Conservation (phyloP, 306 rosid species). For the Rosa persica region DNA sequence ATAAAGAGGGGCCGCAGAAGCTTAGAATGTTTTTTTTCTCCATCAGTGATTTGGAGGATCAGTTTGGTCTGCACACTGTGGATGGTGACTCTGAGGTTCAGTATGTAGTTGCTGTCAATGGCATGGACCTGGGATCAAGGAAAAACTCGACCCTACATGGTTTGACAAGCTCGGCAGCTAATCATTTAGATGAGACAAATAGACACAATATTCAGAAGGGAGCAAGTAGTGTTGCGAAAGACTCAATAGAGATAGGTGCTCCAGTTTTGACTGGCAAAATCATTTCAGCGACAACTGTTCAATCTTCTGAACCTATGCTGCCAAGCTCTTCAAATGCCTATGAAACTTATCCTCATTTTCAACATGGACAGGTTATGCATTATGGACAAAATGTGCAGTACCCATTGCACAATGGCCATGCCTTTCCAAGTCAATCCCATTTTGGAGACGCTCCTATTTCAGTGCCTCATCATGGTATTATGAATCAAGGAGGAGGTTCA, state of each 20-base stretch:
- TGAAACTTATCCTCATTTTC: constrained; percentile 36
- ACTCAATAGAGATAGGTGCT: constrained; percentile 31
- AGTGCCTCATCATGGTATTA: constrained; percentile 41
- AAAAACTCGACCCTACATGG: constrained; percentile 42
- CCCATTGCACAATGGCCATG: constrained; percentile 42
- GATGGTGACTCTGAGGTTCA: constrained; percentile 71
- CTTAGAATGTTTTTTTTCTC: constrained; percentile 74
- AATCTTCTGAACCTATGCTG: constrained; percentile 36
- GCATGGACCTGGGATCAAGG: constrained; percentile 64
- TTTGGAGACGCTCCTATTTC: constrained; percentile 42
- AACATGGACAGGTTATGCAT: constrained; percentile 36
- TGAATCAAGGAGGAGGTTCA: constrained; percentile 42
- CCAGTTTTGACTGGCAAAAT: constrained; percentile 32
- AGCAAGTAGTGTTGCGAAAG: constrained; percentile 29
- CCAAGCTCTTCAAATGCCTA: constrained; percentile 41
- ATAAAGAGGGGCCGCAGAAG: constrained; percentile 52
- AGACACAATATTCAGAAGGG: constrained; percentile 43
- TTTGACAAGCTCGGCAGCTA: constrained; percentile 41
- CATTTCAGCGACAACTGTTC: constrained; percentile 30
- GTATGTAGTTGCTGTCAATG: constrained; percentile 76
- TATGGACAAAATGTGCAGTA: constrained; percentile 39
- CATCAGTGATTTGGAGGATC: constrained; percentile 61
- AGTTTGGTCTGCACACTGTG: constrained; percentile 48
- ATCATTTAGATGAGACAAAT: constrained; percentile 39
- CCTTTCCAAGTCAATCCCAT: constrained; percentile 39